A percentile compares a stretch with the other conserved stretches of the same genome.
Evolutionary conservation across 352 stramenopile species (phyloP).

Genomic region (Phytopythium helicoides): DNA sequence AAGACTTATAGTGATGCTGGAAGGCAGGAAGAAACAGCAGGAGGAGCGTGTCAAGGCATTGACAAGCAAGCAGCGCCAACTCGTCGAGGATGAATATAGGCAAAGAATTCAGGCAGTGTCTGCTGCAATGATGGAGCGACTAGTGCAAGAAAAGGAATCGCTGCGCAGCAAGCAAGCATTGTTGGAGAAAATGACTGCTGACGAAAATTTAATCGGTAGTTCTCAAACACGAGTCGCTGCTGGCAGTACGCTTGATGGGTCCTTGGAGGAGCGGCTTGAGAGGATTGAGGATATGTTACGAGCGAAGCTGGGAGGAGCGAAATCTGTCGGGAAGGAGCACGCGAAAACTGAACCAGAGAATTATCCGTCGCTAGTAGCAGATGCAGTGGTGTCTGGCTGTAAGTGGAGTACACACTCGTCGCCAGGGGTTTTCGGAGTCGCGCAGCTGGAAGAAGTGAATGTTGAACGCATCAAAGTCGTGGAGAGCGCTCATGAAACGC

Average conservation of each 20-base stretch:
- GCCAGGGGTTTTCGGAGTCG: conserved; percentile 12
- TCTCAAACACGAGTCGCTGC: too few species aligned
- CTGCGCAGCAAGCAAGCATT: conserved; percentile 37
- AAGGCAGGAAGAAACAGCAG: conserved; percentile 24
- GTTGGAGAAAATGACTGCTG: not conserved
- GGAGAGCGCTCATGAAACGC: conserved; percentile 15
- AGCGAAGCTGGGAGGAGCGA: not conserved
- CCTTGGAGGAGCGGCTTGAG: conserved; percentile 14
- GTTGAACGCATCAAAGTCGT: not conserved
- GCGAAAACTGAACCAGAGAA: not conserved
- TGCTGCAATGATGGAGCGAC: conserved; percentile 45
- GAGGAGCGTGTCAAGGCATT: conserved; percentile 17
- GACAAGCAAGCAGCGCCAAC: conserved; percentile 14
- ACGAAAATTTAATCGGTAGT: too few species aligned
- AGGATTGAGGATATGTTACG: conserved; percentile 19
- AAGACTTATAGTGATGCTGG: conserved; percentile 49
- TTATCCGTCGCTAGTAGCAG: conserved; percentile 19
- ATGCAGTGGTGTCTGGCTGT: conserved; percentile 21
- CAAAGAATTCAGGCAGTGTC: conserved; percentile 45
- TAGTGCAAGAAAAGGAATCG: conserved; percentile 50
- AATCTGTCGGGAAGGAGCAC: too few species aligned
- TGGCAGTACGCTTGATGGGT: not conserved
- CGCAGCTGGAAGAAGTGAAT: conserved; percentile 9
- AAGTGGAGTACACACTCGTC: conserved; percentile 10
- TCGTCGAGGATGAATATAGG: conserved; percentile 52